Conservation (phyloP, 352 stramenopile genomes). For the Pythium brassicae region DNA sequence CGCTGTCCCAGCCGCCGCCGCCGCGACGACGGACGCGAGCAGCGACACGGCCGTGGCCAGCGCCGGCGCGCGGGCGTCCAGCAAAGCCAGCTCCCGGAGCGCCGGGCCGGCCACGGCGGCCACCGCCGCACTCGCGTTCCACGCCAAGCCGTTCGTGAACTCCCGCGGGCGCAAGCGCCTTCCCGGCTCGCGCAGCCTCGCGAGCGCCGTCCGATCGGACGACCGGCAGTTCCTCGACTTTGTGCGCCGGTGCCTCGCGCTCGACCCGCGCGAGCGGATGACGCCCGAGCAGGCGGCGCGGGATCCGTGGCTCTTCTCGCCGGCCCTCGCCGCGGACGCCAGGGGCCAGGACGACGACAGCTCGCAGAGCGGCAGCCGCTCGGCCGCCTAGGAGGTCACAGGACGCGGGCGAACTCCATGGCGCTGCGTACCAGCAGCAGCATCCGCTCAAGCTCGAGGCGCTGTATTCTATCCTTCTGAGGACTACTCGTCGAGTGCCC, state of each 20-base stretch:
- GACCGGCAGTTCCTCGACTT: conserved; percentile 59
- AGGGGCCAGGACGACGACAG: neutral
- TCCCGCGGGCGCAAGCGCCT: conserved; percentile 49
- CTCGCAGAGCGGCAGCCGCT: neutral
- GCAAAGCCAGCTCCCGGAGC: neutral
- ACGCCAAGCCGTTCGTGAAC: conserved; percentile 51
- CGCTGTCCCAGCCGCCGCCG: no score
- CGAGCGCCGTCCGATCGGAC: conserved; percentile 30
- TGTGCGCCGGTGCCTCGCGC: conserved; percentile 58
- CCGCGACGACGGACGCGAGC: neutral
- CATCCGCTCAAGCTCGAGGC: no score
- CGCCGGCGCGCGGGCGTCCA: neutral
- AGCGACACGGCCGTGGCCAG: neutral
- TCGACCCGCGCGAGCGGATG: conserved; percentile 55
- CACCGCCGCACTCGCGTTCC: conserved; percentile 15
- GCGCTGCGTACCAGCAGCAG: no score
- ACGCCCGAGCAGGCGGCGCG: conserved; percentile 49
- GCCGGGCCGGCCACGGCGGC: neutral
- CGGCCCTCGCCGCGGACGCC: neutral
- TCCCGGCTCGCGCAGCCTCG: conserved; percentile 34
- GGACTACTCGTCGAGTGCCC: conserved; percentile 21
- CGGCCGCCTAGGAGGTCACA: conserved; percentile 1
- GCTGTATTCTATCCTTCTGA: neutral
- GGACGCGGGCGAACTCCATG: no score
- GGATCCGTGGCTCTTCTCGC: conserved; percentile 48